Conservation (phyloP, 805 yeast species). For the Candida manassasensis region DNA sequence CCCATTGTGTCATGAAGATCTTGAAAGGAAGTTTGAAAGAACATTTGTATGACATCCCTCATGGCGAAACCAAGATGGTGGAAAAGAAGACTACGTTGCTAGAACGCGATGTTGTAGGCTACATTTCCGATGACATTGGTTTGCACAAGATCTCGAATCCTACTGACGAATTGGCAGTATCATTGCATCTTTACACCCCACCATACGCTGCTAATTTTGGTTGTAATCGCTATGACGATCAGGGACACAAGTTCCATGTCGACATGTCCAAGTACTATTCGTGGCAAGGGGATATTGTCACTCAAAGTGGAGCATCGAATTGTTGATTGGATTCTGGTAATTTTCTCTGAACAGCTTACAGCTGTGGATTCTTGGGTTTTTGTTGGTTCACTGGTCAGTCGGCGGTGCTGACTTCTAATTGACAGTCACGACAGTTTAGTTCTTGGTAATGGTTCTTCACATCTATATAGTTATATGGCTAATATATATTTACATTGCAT, state of each 20-base stretch:
- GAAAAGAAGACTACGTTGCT: constrained; percentile 25
- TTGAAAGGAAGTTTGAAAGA: constrained; percentile 57
- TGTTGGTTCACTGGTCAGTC: no score
- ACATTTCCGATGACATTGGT: constrained; percentile 63
- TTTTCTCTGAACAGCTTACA: no score
- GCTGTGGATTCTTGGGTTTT: no score
- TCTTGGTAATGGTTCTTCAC: no score
- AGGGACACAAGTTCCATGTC: constrained; percentile 50
- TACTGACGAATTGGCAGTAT: constrained; percentile 42
- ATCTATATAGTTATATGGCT: no score
- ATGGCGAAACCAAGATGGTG: constrained; percentile 20
- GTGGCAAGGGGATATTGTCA: constrained; percentile 49
- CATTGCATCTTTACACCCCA: constrained; percentile 71
- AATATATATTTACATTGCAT: no score
- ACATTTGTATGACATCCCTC: constrained; percentile 50
- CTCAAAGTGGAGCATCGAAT: constrained; percentile 18
- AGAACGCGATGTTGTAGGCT: constrained; percentile 47
- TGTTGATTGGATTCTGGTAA: constrained; percentile 17
- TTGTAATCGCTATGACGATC: constrained; percentile 45
- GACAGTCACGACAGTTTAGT: no score
- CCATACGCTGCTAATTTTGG: constrained; percentile 66
- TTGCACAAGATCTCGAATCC: constrained; percentile 59
- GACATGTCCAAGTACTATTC: constrained; percentile 57
- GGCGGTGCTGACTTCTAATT: no score
- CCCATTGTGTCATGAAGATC: constrained; percentile 73